These are phyloP conservation scores for Boeremia exigua DNA, from an alignment of 2,329 filamentous ascomycete genomes.

Conservation along the genomic window DNA sequence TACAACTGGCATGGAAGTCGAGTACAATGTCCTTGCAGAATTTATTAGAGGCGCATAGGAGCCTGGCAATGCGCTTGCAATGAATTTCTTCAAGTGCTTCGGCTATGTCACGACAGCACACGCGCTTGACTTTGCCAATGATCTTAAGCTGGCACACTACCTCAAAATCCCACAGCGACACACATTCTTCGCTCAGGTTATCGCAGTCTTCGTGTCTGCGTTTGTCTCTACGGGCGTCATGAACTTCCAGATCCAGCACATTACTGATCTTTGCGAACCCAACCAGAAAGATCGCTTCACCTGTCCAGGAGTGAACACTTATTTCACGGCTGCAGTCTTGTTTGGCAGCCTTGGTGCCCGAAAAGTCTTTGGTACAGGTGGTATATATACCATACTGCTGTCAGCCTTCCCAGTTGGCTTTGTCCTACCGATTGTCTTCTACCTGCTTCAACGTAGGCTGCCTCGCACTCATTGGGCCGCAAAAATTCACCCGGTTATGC, in stretches of 20 bases:
- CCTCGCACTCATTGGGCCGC: background rate
- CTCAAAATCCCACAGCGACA: slow-evolving; percentile 67
- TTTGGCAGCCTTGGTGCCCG: slow-evolving; percentile 62
- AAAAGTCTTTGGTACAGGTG: slow-evolving; percentile 58
- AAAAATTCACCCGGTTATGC: slow-evolving; percentile 38
- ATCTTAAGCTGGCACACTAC: slow-evolving; percentile 51
- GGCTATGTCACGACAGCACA: no score
- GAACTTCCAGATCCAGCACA: slow-evolving; percentile 56
- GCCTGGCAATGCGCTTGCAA: no score
- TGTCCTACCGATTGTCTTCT: slow-evolving; percentile 54
- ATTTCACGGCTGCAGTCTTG: slow-evolving; percentile 63
- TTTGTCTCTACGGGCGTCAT: slow-evolving; percentile 58
- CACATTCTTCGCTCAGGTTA: slow-evolving; percentile 65
- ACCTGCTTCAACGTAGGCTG: background rate
- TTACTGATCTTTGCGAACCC: slow-evolving; percentile 57
- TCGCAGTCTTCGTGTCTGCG: slow-evolving; percentile 62
- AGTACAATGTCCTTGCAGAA: slow-evolving; percentile 61
- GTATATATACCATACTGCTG: slow-evolving; percentile 57
- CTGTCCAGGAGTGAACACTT: slow-evolving; percentile 61
- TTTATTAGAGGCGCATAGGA: no score
- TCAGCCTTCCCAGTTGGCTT: slow-evolving; percentile 60
- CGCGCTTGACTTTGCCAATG: slow-evolving; percentile 20
- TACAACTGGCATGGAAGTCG: slow-evolving; percentile 61
- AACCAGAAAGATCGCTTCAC: slow-evolving; percentile 51
- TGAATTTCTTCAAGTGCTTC: no score